Evolutionary conservation across 345 rosid species (phyloP).

Genomic region (Anacardium occidentale): DNA sequence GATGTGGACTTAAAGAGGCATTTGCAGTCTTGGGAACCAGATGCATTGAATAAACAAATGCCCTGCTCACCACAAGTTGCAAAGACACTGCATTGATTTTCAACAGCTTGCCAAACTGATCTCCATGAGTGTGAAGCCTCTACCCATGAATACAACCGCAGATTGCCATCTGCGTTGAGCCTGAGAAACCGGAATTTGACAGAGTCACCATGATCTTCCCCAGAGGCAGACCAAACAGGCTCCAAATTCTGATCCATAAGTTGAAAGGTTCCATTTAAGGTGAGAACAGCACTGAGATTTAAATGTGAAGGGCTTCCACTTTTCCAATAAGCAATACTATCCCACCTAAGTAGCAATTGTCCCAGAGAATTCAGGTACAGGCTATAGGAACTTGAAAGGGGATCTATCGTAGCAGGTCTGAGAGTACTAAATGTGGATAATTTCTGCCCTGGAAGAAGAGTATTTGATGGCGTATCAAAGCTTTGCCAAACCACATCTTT

Average conservation of each 20-base stretch:
- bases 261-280: conserved; percentile 57
- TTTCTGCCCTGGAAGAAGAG: conserved; percentile 76
- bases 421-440: conserved; percentile 39
- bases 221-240: conserved; percentile 62
- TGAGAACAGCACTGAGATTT: conserved; percentile 57
- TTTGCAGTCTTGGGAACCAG: conserved; percentile 46
- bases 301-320: conserved; percentile 35
- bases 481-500: conserved; percentile 67
- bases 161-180: conserved; percentile 75
- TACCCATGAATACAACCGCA: conserved; percentile 74
- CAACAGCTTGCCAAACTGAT: conserved; percentile 89
- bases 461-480: conserved; percentile 64
- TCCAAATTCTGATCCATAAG: conserved; percentile 35
- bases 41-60: conserved; percentile 51
- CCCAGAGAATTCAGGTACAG: conserved; percentile 60
- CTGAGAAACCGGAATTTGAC: conserved; percentile 64
- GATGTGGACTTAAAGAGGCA: conserved; percentile 47
- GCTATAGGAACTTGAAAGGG: conserved; percentile 68
- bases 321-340: conserved; percentile 61
- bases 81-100: conserved; percentile 76
- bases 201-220: conserved; percentile 66
- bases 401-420: conserved; percentile 59
- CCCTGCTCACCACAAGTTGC: conserved; percentile 72
- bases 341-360: conserved; percentile 64
- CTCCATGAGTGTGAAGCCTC: conserved; percentile 52